phyloP scores from a whole-genome alignment of 1,284 basidiomycete genomes.

The Ceratorhiza oryzae-sativae region DNA sequence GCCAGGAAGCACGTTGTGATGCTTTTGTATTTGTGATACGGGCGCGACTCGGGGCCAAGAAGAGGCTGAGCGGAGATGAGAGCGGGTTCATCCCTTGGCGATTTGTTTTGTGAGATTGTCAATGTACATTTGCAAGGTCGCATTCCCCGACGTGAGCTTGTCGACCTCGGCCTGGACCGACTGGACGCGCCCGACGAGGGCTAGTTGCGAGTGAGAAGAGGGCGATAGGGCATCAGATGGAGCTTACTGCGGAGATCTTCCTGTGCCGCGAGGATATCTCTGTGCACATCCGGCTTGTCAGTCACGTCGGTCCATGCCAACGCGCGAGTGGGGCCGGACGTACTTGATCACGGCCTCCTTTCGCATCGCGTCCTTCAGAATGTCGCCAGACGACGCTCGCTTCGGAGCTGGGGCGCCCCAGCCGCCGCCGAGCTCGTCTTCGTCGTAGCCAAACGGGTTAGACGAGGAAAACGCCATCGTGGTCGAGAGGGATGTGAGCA shows the following conservation, averaged over 20 bases:
- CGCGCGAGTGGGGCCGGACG: slow-evolving; percentile 41
- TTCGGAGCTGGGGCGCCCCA: slow-evolving; percentile 61
- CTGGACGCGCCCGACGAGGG: slow-evolving; percentile 70
- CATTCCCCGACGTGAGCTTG: slow-evolving; percentile 77
- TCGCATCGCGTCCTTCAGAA: slow-evolving; percentile 73
- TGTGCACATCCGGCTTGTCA: slow-evolving; percentile 48
- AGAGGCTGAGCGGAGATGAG: not conserved
- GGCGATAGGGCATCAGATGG: not conserved
- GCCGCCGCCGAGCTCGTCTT: slow-evolving; percentile 34
- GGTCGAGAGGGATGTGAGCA: not conserved
- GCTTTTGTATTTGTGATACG: too few species aligned
- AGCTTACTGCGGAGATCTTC: slow-evolving; percentile 72
- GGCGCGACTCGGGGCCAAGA: too few species aligned
- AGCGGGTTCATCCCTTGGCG: slow-evolving; percentile 61
- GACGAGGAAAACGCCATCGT: slow-evolving; percentile 16
- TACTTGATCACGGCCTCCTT: slow-evolving; percentile 73
- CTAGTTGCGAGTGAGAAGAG: slow-evolving; percentile 51
- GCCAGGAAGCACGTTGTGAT: not conserved
- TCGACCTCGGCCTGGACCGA: slow-evolving; percentile 75
- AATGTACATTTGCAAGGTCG: slow-evolving; percentile 85
- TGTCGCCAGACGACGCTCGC: slow-evolving; percentile 60
- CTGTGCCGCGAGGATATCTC: slow-evolving; percentile 75
- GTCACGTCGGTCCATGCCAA: slow-evolving; percentile 9
- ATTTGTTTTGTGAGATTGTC: slow-evolving; percentile 86
- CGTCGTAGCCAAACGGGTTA: slow-evolving; percentile 44